phyloP scores from a whole-genome alignment of 2,329 filamentous ascomycete genomes.

The Zasmidium angulare region DNA sequence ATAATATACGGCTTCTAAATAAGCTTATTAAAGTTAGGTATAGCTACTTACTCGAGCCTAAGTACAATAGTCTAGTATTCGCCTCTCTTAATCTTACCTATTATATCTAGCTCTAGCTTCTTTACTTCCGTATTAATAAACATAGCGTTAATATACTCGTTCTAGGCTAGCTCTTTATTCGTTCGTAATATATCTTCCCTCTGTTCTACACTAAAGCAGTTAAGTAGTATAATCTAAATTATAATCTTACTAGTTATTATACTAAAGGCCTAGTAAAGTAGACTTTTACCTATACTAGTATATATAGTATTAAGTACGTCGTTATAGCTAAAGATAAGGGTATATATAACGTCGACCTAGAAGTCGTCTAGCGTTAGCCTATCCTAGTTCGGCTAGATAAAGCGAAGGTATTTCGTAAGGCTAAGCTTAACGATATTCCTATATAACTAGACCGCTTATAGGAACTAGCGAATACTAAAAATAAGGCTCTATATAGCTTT shows the following conservation, averaged over 20 bases:
- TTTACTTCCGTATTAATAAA: not conserved
- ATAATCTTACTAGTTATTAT: not conserved
- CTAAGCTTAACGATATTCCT: not conserved
- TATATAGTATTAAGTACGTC: not conserved
- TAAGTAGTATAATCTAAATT: not conserved
- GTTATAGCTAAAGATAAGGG: not conserved
- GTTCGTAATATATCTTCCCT: not conserved
- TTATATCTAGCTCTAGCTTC: not conserved
- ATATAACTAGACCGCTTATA: not conserved
- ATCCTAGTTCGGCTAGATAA: not conserved
- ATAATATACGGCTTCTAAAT: not conserved
- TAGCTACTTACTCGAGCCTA: not conserved
- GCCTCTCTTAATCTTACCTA: not conserved
- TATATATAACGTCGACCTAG: not conserved
- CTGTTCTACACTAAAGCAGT: not conserved
- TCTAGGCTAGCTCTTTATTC: not conserved
- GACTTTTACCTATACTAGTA: not conserved
- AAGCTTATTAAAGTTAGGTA: not conserved
- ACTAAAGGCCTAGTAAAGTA: not conserved
- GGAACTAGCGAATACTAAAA: not conserved
- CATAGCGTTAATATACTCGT: not conserved
- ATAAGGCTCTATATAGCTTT: not conserved
- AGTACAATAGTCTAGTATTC: not conserved
- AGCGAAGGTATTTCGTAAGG: not conserved
- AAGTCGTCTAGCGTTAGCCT: not conserved